A percentile compares a stretch with the other conserved stretches of the same genome.
phyloP scores from a whole-genome alignment of 768 basidiomycete species.

The Suillus variegatus region DNA sequence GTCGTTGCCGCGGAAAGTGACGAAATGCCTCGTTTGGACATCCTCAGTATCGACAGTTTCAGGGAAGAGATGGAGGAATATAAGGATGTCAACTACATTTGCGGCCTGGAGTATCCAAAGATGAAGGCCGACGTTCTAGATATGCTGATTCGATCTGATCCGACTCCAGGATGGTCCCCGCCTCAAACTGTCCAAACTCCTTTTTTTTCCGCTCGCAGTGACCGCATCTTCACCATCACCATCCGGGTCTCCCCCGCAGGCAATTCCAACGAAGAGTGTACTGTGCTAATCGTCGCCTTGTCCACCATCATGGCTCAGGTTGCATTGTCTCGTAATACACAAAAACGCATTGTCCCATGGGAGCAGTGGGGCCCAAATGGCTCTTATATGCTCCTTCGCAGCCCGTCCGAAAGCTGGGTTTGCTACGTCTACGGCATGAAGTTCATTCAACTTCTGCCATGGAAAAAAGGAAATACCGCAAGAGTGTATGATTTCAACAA shows the following conservation, averaged over 20 bases:
- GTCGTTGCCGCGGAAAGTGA: slow-evolving; percentile 15
- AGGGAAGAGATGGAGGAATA: slow-evolving; percentile 8
- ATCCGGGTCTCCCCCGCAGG: slow-evolving; percentile 16
- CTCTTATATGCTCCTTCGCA: slow-evolving; percentile 30
- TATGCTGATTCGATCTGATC: slow-evolving; percentile 35
- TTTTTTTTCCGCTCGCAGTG: slow-evolving; percentile 23
- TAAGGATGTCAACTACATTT: slow-evolving; percentile 21
- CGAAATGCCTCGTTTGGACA: slow-evolving; percentile 15
- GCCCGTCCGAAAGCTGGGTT: slow-evolving; percentile 34
- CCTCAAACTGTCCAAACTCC: slow-evolving; percentile 16
- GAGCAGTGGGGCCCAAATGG: slow-evolving; percentile 32
- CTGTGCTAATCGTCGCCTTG: slow-evolving; percentile 31
- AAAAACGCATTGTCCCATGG: slow-evolving; percentile 25
- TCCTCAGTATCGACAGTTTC: slow-evolving; percentile 21
- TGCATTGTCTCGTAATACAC: slow-evolving; percentile 11
- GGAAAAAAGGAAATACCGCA: slow-evolving; percentile 21
- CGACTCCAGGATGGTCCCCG: slow-evolving; percentile 28
- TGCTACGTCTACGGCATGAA: slow-evolving; percentile 38
- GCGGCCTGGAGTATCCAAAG: slow-evolving; percentile 28
- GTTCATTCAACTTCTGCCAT: slow-evolving; percentile 28
- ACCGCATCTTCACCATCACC: slow-evolving; percentile 36
- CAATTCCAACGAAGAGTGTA: slow-evolving; percentile 12
- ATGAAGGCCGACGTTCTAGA: slow-evolving; percentile 17
- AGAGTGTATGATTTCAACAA: slow-evolving; percentile 37
- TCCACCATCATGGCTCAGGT: slow-evolving; percentile 32